phyloP scores from a whole-genome alignment of 2,329 filamentous ascomycete genomes.

The Nothophoma quercina region DNA sequence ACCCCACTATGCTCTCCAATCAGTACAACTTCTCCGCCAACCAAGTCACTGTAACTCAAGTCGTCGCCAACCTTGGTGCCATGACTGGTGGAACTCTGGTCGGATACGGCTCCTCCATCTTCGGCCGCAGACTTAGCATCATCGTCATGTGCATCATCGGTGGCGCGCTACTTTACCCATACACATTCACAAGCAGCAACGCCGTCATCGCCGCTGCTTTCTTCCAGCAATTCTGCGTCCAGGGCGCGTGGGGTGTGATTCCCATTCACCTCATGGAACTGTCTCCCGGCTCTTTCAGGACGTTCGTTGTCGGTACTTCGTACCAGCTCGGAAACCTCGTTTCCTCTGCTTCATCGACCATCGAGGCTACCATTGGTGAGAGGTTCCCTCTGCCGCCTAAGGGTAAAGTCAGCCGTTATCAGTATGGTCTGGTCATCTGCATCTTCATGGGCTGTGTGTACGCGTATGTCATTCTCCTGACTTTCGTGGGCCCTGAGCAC shows the following conservation, averaged over 20 bases:
- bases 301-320: slow-evolving; percentile 75
- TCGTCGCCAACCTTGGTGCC: slow-evolving; percentile 60
- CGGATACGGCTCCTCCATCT: slow-evolving; percentile 56
- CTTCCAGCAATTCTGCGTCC: slow-evolving; percentile 69
- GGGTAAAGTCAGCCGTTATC: slow-evolving; percentile 44
- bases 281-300: slow-evolving; percentile 74
- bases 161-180: slow-evolving; percentile 82
- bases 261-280: slow-evolving; percentile 79
- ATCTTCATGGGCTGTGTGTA: slow-evolving; percentile 92
- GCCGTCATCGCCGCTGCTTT: slow-evolving; percentile 80
- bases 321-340: slow-evolving; percentile 83
- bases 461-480: slow-evolving; percentile 67
- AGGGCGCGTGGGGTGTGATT: slow-evolving; percentile 55
- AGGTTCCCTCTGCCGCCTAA: slow-evolving; percentile 72
- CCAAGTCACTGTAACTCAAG: slow-evolving; percentile 58
- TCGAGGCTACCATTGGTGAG: slow-evolving; percentile 78
- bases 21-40: slow-evolving; percentile 63
- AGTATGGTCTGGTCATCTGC: slow-evolving; percentile 83
- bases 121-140: slow-evolving; percentile 58
- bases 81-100: slow-evolving; percentile 57
- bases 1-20: slow-evolving; percentile 67
- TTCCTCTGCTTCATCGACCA: slow-evolving; percentile 73
- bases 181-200: slow-evolving; percentile 71
- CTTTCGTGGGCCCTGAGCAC: slow-evolving; percentile 66
- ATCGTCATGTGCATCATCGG: slow-evolving; percentile 65